Base-by-base conservation (phyloP, 1,284 basidiomycete species). In the Sporisorium graminicola region DNA sequence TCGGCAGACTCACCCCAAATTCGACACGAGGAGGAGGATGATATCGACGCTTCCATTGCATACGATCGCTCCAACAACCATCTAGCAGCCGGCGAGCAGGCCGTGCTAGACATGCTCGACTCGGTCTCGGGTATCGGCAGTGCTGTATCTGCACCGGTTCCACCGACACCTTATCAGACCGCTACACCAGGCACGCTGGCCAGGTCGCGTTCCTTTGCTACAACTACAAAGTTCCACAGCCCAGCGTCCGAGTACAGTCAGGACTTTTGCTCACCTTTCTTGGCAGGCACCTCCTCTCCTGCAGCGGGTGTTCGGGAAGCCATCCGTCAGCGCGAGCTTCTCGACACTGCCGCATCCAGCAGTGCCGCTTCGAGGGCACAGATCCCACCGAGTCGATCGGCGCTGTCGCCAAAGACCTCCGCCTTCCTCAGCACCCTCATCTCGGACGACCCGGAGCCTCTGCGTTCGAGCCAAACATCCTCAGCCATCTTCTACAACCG, bases 31-130 rank as follows among this genome's bases (percentile, higher is more conserved):
- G 72, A 78, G 33, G 68, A 78, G 3, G 72, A 74, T 46, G 27
- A 59, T 12, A 47, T 74, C 14, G 76, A 78, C 47, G 70, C 67
- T n/a, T 74, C 67, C 18, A 66, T 77, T 22, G 75, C 75, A 2
- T 56, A 52, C 14, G 66, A 73, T 27, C 65, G 67, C 5, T 61
- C 55, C 26, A 70, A 49, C 40, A 57, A 65, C 16, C 53, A 53
- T 37, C 44, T 79, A 8, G 77, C 49, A 9, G 31, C 31, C 4
- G 77, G 62, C 26, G 79, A 80, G 46, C 53, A 64, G 20, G 77
- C 79, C 5, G 79, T 79, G 12, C 69, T 80, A 29, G 65, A 74
- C 55, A 79, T 80, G 79, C 77, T 80, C 35, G 79, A 77, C n/a
- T 58, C 68, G 4, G 54, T 52, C 24, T 65, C 74, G 8, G 52